phyloP scores from a whole-genome alignment of 495 filamentous ascomycete species.

The Penicillium dipodomyicola region DNA sequence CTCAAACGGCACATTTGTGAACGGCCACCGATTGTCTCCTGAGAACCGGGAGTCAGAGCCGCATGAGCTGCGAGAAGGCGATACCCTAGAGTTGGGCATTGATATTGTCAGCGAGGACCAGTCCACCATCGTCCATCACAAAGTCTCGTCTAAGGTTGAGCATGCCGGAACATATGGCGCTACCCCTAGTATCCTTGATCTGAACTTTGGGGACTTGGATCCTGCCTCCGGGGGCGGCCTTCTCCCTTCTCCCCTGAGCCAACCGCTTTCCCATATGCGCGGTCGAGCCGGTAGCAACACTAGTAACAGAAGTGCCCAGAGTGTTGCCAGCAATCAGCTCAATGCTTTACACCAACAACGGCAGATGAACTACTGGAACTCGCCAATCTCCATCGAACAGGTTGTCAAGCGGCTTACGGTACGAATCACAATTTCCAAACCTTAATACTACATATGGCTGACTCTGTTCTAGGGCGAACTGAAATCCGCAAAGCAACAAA shows the following conservation, averaged over 20 bases:
- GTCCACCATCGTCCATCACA: conserved; percentile 96
- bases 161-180: conserved; percentile 76
- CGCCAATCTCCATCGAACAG: conserved; percentile 87
- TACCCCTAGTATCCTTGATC: conserved; percentile 70
- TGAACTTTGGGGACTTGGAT: conserved; percentile 87
- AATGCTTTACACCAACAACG: conserved; percentile 60
- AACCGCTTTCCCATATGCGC: conserved; percentile 58
- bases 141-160: conserved; percentile 93
- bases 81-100: conserved; percentile 90
- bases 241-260: conserved; percentile 59
- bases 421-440: conserved; percentile 43
- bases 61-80: conserved; percentile 81
- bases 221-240: conserved; percentile 65
- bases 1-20: conserved; percentile 97
- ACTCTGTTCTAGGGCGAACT: conserved; percentile 68
- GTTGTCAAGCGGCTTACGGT: conserved; percentile 92
- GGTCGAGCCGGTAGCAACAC: conserved; percentile 71
- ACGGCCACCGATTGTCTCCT: conserved; percentile 80
- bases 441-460: conserved; percentile 10
- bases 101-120: conserved; percentile 98
- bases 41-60: conserved; percentile 96
- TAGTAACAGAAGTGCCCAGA: conserved; percentile 55
- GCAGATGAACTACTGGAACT: conserved; percentile 78
- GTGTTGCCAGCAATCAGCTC: conserved; percentile 55
- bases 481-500: conserved; percentile 81